Conservation (phyloP, 345 rosid genomes). For the Melastoma malabathricum region DNA sequence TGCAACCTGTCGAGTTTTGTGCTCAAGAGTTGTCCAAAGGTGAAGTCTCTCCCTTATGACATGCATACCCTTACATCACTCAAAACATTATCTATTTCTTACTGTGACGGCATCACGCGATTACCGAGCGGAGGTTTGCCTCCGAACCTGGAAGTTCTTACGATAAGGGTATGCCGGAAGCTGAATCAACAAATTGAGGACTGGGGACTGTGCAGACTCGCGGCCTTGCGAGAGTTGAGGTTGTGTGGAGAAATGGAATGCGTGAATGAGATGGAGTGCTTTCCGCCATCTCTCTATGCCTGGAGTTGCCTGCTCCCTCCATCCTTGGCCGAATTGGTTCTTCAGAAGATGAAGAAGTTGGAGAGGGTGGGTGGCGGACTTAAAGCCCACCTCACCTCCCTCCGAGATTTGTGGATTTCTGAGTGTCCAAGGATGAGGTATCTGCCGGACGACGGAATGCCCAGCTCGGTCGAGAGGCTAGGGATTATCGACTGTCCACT, state of each 20-base stretch:
- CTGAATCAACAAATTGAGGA: too few species aligned
- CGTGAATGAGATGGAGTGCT: too few species aligned
- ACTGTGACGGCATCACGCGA: neutral
- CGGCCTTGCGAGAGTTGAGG: too few species aligned
- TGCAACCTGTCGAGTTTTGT: neutral
- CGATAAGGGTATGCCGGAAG: too few species aligned
- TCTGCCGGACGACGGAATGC: neutral
- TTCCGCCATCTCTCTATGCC: neutral
- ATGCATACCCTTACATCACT: slow-evolving; percentile 1
- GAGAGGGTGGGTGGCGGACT: neutral
- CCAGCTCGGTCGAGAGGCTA: neutral
- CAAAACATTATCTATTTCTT: neutral
- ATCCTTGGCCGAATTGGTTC: neutral
- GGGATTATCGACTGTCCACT: too few species aligned
- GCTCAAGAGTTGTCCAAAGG: neutral
- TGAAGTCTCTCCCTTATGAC: neutral
- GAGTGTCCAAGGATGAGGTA: neutral
- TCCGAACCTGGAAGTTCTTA: too few species aligned
- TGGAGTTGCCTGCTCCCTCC: slow-evolving; percentile 1
- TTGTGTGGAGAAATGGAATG: too few species aligned
- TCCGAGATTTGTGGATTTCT: rapidly evolving
- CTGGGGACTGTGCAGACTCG: too few species aligned
- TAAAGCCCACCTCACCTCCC: neutral
- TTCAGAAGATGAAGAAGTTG: neutral
- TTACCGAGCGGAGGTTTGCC: too few species aligned